Conservation (phyloP, 768 basidiomycete genomes). For the Rhizopogon vesiculosus region DNA sequence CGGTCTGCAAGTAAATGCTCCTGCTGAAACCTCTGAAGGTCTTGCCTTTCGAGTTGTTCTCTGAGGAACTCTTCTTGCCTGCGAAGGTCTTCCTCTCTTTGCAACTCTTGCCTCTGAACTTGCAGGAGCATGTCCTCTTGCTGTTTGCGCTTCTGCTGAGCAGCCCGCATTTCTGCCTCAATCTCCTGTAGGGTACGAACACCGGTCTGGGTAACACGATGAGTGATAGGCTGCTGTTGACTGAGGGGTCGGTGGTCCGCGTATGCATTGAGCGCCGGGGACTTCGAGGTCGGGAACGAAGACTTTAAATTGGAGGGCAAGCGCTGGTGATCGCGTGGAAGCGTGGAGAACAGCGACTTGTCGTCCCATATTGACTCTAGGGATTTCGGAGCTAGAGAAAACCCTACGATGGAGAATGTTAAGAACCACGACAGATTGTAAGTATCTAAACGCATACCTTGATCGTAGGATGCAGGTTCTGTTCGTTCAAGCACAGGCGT, state of each 20-base stretch:
- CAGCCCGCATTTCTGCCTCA: constrained; percentile 77
- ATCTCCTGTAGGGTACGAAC: constrained; percentile 75
- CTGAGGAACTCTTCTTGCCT: constrained; percentile 19
- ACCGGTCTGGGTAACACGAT: constrained; percentile 30
- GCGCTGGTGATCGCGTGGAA: constrained; percentile 41
- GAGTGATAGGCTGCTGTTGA: constrained; percentile 36
- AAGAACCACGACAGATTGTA: constrained; percentile 10
- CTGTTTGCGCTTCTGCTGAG: constrained; percentile 42
- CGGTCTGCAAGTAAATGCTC: constrained; percentile 23
- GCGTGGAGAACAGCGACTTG: constrained; percentile 68
- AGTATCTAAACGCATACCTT: constrained; percentile 17
- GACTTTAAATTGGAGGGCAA: constrained; percentile 17
- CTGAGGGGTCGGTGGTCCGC: constrained; percentile 28
- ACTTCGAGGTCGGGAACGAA: constrained; percentile 17
- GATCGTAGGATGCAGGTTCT: constrained; percentile 15
- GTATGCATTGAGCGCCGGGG: constrained; percentile 21
- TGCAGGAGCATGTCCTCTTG: constrained; percentile 39
- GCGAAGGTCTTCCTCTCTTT: constrained; percentile 22
- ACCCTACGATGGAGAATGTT: constrained; percentile 12
- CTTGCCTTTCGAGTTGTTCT: constrained; percentile 31
- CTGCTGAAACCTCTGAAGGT: constrained; percentile 38
- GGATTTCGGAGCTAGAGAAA: constrained; percentile 38
- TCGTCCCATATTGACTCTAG: constrained; percentile 81
- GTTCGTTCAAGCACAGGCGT: constrained; percentile 24
- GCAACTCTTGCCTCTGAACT: constrained; percentile 35